phyloP scores from a whole-genome alignment of 495 filamentous ascomycete genomes.

The Bacidia rubella region DNA sequence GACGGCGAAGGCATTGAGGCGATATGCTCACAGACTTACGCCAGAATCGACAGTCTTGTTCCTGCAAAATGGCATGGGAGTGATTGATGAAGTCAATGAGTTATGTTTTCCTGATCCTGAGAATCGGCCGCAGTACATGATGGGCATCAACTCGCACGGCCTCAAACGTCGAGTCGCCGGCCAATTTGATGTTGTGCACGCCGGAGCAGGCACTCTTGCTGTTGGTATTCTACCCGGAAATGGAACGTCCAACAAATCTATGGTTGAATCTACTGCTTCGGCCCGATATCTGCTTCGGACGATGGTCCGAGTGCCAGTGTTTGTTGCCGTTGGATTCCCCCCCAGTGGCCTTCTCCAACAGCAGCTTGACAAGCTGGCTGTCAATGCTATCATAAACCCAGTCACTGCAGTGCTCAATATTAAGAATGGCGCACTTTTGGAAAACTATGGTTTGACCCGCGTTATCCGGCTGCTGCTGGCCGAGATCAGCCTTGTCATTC shows the following conservation, averaged over 20 bases:
- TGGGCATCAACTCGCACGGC: slow-evolving; percentile 57
- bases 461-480: slow-evolving; percentile 48
- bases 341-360: slow-evolving; percentile 33
- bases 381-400: slow-evolving; percentile 72
- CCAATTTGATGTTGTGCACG: slow-evolving; percentile 40
- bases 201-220: slow-evolving; percentile 45
- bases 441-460: slow-evolving; percentile 40
- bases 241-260: not conserved
- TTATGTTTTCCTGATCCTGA: slow-evolving; percentile 50
- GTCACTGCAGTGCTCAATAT: slow-evolving; percentile 60
- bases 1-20: slow-evolving; percentile 41
- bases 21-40: slow-evolving; percentile 52
- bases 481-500: slow-evolving; percentile 51
- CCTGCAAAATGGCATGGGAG: slow-evolving; percentile 71
- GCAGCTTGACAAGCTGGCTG: slow-evolving; percentile 67
- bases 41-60: slow-evolving; percentile 63
- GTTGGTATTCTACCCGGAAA: slow-evolving; percentile 38
- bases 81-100: slow-evolving; percentile 58
- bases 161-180: slow-evolving; percentile 33
- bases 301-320: slow-evolving; percentile 34
- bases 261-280: slow-evolving; percentile 4
- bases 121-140: slow-evolving; percentile 57
- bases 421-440: slow-evolving; percentile 60
- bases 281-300: slow-evolving; percentile 35
- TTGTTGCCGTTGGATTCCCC: slow-evolving; percentile 34